These are phyloP conservation scores for Fusarium succisae DNA, from an alignment of 2,329 filamentous ascomycete species.

Conservation along the genomic window DNA sequence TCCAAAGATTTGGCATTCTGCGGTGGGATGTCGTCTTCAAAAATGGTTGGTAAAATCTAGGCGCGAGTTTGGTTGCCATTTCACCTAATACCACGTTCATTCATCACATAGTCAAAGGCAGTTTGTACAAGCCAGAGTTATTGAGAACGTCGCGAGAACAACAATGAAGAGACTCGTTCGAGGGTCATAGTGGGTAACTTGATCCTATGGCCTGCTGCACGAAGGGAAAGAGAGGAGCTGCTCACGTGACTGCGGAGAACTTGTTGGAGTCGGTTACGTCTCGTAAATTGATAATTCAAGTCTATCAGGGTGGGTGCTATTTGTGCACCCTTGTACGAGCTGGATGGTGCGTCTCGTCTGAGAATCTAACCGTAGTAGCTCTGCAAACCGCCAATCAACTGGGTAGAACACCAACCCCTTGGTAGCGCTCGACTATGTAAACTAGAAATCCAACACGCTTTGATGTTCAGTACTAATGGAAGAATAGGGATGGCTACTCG, in stretches of 20 bases:
- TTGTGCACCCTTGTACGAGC: not conserved
- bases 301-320: no score
- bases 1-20: not conserved
- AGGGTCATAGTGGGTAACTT: not conserved
- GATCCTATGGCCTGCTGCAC: no score
- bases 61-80: not conserved
- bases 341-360: not conserved
- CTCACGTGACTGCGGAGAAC: not conserved
- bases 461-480: not conserved
- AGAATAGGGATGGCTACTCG: not conserved
- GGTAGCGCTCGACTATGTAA: no score
- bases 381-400: no score
- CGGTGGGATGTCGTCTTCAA: fast-evolving
- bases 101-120: no score
- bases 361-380: no score
- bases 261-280: not conserved
- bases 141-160: not conserved
- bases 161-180: not conserved
- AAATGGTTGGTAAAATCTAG: not conserved
- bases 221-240: not conserved
- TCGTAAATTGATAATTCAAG: no score
- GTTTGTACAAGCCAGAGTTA: not conserved
- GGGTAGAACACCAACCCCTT: no score
- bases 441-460: not conserved
- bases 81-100: not conserved